These are phyloP conservation scores for Colletotrichum sp. DNA, from an alignment of 2,329 filamentous ascomycete species.

Conservation along the genomic window DNA sequence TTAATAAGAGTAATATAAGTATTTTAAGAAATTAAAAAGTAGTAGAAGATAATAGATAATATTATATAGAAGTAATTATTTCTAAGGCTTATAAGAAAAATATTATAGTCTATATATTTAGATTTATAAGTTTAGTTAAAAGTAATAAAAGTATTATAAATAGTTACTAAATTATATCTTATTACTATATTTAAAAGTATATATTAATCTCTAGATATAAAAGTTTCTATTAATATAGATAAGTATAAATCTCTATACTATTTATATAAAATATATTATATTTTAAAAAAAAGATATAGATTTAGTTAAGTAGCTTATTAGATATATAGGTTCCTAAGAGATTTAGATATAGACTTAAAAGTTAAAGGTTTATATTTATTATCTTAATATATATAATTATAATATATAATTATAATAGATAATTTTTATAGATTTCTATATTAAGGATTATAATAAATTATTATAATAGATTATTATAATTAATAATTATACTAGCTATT, in stretches of 20 bases:
- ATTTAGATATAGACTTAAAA: not conserved
- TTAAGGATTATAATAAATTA: not conserved
- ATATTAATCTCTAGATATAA: not conserved
- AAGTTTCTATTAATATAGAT: not conserved
- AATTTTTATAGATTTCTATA: too few species aligned
- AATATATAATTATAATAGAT: too few species aligned
- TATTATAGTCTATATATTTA: not conserved
- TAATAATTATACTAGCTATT: not conserved
- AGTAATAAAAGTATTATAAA: not conserved
- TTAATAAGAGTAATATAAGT: too few species aligned
- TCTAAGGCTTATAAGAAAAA: not conserved
- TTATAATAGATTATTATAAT: not conserved
- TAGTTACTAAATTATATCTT: not conserved
- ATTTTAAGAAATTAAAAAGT: not conserved
- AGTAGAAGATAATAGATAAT: not conserved
- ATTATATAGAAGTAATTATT: not conserved
- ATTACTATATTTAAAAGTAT: not conserved
- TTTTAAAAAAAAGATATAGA: not conserved
- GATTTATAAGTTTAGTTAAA: not conserved
- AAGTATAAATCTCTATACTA: not conserved
- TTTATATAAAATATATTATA: not conserved
- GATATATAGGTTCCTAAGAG: not conserved
- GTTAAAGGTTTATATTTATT: too few species aligned
- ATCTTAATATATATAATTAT: too few species aligned
- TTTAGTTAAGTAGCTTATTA: not conserved